Percentiles rank a stretch among this genome's conserved stretches.
These are phyloP conservation scores for Saccharomycopsis fermentans DNA, from an alignment of 805 yeast species.

Conservation along the genomic window DNA sequence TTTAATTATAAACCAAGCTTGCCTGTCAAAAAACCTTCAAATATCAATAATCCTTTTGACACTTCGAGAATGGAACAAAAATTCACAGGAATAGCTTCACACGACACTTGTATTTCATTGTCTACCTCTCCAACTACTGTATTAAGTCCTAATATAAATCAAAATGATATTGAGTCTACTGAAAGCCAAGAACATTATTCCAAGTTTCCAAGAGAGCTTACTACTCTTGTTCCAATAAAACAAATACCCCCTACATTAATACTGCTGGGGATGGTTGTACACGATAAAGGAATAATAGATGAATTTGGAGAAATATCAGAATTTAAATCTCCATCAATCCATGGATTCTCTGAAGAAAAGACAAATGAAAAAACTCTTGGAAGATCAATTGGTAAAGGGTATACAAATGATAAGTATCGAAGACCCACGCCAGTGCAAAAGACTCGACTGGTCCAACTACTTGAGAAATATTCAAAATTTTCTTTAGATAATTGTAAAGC, in stretches of 20 bases:
- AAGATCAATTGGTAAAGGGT: not conserved
- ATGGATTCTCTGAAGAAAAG: not conserved
- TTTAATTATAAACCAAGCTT: not conserved
- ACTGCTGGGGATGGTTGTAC: not conserved
- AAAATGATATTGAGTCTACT: not conserved
- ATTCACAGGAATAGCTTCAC: not conserved
- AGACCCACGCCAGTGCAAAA: not conserved
- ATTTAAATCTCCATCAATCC: not conserved
- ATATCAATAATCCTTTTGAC: not conserved
- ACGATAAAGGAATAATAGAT: constrained; percentile 2
- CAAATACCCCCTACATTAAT: not conserved
- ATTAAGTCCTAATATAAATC: not conserved
- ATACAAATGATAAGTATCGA: not conserved
- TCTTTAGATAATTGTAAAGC: not conserved
- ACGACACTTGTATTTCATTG: not conserved
- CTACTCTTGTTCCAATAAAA: not conserved
- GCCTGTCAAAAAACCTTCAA: not conserved
- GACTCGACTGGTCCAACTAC: not conserved
- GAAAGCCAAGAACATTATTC: not conserved
- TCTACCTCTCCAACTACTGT: not conserved
- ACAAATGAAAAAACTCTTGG: not conserved
- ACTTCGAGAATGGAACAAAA: not conserved
- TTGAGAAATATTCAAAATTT: not conserved
- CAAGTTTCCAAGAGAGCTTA: not conserved
- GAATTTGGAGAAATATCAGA: constrained; percentile 5